Evolutionary conservation across 495 filamentous ascomycete genomes (phyloP), one percentile per base, ranked within the genome.

Genomic region (Penicillium canariense): DNA sequence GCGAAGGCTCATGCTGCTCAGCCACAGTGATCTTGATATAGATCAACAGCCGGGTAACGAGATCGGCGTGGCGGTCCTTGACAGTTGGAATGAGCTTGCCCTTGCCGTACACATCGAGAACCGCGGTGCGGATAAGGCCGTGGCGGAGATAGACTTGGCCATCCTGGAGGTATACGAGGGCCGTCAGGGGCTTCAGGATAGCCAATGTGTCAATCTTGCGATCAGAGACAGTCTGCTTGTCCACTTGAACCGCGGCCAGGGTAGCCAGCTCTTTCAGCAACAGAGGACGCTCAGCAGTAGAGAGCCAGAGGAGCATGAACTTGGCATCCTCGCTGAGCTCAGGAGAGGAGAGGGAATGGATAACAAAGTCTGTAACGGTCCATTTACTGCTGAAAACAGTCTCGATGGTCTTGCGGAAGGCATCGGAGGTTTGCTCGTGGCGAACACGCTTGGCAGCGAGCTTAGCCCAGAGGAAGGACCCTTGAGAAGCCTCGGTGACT

Each of bases 391-490:
- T 68, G 17, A 63, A 36, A 1, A 72, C n/a, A 17, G 56, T 57
- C 5, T 65, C 58, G 0, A 68, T 55, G 2, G 57, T 50, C 54
- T 68, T 68, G 38, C 31, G 35, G 6, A 74, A 39, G n/a, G 32
- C 56, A 23, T 71, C 65, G 0, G 59, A 34, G 23, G 40, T 61
- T 15, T 57, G 31, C 48, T 69, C 69, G 14, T 54, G 55, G 9
- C 63, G 58, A 30, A 59, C 55, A 34, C 56, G 58, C 55, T 68
- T 70, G 8, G 66, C 45, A 36, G 61, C 63, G n/a, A 74, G 62
- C 52, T 73, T 74, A 11, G 69, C 71, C 68, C 68, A 73, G 0
- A 71, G 49, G 55, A 74, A 74, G 23, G 69, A 74, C 14, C 71
- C 69, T 20, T 61, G 50, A 22, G 69, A 56, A 12, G 63, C 70